These are phyloP conservation scores for Suillus occidentalis DNA, from an alignment of 768 basidiomycete genomes.

Conservation along the genomic window DNA sequence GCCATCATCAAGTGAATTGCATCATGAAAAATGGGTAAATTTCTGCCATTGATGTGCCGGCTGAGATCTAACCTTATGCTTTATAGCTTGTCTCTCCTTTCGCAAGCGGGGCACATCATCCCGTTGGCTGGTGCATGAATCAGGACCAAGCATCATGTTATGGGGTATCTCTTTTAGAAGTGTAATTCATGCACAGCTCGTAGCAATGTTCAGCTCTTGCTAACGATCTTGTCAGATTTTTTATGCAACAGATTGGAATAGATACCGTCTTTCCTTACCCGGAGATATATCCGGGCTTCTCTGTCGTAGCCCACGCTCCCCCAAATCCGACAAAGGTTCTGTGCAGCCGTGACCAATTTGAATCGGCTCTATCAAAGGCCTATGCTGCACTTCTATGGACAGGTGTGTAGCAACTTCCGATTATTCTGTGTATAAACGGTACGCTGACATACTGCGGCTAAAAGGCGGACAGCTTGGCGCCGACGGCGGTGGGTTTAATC, in stretches of 20 bases:
- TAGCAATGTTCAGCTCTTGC: not conserved
- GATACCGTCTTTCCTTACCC: not conserved
- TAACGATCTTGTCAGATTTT: not conserved
- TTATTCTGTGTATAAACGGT: not conserved
- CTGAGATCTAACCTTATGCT: not conserved
- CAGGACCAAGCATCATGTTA: not conserved
- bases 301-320: not conserved
- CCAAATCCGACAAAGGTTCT: not conserved
- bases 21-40: constrained; percentile 7
- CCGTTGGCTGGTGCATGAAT: not conserved
- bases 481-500: constrained; percentile 13
- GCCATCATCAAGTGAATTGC: not conserved
- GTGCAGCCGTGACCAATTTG: not conserved
- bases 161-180: not conserved
- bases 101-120: not conserved
- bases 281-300: accelerated
- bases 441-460: not conserved
- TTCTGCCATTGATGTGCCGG: not conserved
- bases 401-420: constrained; percentile 4
- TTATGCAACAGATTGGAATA: not conserved
- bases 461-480: constrained; percentile 15
- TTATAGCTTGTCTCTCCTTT: constrained; percentile 2
- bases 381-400: constrained; percentile 14
- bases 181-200: not conserved
- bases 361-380: constrained; percentile 5